Evolutionary conservation across 495 filamentous ascomycete species (phyloP).

Genomic region (Evansstolkia leycettana): DNA sequence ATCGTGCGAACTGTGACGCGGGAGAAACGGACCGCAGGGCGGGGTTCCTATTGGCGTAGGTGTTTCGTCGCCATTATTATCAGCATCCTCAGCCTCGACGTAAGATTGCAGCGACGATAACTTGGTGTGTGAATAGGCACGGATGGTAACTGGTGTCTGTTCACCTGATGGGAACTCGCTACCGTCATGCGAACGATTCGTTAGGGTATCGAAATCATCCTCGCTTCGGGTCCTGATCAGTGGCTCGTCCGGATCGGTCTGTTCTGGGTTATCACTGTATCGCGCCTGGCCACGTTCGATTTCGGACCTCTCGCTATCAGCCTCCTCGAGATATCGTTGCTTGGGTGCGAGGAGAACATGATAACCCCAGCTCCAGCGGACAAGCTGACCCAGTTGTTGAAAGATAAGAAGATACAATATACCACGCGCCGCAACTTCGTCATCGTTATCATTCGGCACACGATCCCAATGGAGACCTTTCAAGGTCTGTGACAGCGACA

Average conservation of each 20-base stretch:
- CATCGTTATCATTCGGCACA: slow-evolving; percentile 82
- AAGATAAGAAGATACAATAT: slow-evolving; percentile 95
- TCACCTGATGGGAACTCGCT: slow-evolving; percentile 27
- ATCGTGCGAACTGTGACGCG: slow-evolving; percentile 23
- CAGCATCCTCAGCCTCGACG: slow-evolving; percentile 14
- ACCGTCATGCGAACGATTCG: slow-evolving; percentile 8
- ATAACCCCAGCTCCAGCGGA: slow-evolving; percentile 97
- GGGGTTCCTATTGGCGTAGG: slow-evolving; percentile 20
- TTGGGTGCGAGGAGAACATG: slow-evolving; percentile 79
- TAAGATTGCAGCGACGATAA: slow-evolving; percentile 11
- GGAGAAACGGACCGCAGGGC: slow-evolving; percentile 27
- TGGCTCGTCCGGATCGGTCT: slow-evolving; percentile 31
- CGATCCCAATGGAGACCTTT: slow-evolving; percentile 87
- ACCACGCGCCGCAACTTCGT: slow-evolving; percentile 84
- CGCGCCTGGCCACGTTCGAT: slow-evolving; percentile 52
- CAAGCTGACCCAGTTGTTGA: slow-evolving; percentile 89
- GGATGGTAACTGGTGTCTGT: slow-evolving; percentile 27
- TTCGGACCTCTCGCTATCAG: slow-evolving; percentile 36
- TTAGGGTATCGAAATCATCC: slow-evolving; percentile 14
- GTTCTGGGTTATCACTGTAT: slow-evolving; percentile 51
- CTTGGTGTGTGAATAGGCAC: slow-evolving; percentile 25
- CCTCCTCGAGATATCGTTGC: slow-evolving; percentile 46
- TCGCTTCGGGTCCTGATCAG: slow-evolving; percentile 23
- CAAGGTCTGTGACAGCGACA: slow-evolving; percentile 85
- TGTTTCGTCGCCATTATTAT: slow-evolving; percentile 10